These are phyloP conservation scores for Eucalyptus polyanthemos DNA, from an alignment of 345 rosid species.

Conservation along the genomic window DNA sequence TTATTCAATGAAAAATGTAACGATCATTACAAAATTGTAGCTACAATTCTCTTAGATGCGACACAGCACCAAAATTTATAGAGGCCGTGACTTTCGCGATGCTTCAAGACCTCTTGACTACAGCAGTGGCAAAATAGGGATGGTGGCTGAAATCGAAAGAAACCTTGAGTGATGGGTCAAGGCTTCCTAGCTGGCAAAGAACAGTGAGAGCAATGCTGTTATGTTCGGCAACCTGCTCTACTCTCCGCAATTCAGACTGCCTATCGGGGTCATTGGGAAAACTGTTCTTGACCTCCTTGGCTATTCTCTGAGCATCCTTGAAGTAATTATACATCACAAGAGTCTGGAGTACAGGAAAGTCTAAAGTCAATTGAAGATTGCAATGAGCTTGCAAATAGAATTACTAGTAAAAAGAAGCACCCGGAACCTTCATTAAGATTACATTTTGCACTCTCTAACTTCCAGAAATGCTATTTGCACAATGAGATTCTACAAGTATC, in stretches of 20 bases:
- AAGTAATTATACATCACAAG: slow-evolving; percentile 60
- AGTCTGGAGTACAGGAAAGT: slow-evolving; percentile 16
- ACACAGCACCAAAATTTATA: slow-evolving; percentile 20
- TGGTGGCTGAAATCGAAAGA: slow-evolving; percentile 85
- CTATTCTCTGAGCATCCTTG: slow-evolving; percentile 81
- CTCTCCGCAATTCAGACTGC: slow-evolving; percentile 48
- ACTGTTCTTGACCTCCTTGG: slow-evolving; percentile 67
- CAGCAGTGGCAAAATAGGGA: slow-evolving; percentile 82
- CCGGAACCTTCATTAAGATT: background rate
- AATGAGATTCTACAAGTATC: background rate
- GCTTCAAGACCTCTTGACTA: slow-evolving; percentile 73
- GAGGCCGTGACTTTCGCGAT: background rate
- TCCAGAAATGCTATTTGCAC: background rate
- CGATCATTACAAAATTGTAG: background rate
- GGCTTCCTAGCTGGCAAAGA: slow-evolving; percentile 37
- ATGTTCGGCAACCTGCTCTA: slow-evolving; percentile 95
- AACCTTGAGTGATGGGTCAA: slow-evolving; percentile 75
- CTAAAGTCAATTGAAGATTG: background rate
- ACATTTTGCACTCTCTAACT: background rate
- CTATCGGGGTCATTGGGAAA: slow-evolving; percentile 61
- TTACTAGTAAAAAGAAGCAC: background rate
- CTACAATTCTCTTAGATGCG: background rate
- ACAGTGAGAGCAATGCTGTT: slow-evolving; percentile 66
- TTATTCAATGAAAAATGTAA: background rate
- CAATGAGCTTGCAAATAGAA: background rate